Percentiles rank a stretch among this genome's conserved stretches.
phyloP scores from a whole-genome alignment of 768 basidiomycete species.

The Collybiopsis luxurians region DNA sequence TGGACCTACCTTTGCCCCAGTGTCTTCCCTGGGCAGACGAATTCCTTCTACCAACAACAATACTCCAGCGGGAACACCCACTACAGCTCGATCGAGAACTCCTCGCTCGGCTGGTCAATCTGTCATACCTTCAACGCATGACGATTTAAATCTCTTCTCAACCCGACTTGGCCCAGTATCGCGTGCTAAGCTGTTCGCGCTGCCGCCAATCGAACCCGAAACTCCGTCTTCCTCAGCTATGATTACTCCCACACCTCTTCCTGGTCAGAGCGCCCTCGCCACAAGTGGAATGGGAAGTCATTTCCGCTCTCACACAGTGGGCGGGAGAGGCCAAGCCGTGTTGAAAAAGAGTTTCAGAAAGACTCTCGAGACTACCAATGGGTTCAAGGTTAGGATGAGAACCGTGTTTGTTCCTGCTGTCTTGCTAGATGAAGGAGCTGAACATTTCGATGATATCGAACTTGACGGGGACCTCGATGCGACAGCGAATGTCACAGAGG shows the following conservation, averaged over 20 bases:
- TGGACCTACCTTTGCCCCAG: constrained; percentile 35
- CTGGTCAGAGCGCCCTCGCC: constrained; percentile 1
- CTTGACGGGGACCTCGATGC: not conserved
- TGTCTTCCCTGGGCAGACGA: not conserved
- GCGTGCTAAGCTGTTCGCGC: constrained; percentile 65
- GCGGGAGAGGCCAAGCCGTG: constrained; percentile 55
- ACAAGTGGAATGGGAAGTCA: not conserved
- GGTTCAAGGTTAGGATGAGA: constrained; percentile 91
- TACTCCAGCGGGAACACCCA: constrained; percentile 23
- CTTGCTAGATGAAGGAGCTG: constrained; percentile 35
- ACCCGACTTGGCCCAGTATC: constrained; percentile 68
- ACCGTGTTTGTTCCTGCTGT: constrained; percentile 90
- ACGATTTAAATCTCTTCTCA: constrained; percentile 53
- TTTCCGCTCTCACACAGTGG: constrained; percentile 23
- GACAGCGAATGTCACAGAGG: not conserved
- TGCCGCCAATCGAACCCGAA: constrained; percentile 45
- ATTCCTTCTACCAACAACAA: not conserved
- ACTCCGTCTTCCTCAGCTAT: constrained; percentile 49
- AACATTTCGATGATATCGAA: not conserved
- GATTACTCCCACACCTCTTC: constrained; percentile 11
- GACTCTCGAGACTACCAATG: constrained; percentile 73
- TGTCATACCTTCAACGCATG: not conserved
- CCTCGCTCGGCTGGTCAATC: constrained; percentile 11
- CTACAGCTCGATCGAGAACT: constrained; percentile 31
- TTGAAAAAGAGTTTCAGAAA: constrained; percentile 86